These are phyloP conservation scores for Aureobasidium musti DNA, from an alignment of 2,329 filamentous ascomycete genomes.

Conservation along the genomic window DNA sequence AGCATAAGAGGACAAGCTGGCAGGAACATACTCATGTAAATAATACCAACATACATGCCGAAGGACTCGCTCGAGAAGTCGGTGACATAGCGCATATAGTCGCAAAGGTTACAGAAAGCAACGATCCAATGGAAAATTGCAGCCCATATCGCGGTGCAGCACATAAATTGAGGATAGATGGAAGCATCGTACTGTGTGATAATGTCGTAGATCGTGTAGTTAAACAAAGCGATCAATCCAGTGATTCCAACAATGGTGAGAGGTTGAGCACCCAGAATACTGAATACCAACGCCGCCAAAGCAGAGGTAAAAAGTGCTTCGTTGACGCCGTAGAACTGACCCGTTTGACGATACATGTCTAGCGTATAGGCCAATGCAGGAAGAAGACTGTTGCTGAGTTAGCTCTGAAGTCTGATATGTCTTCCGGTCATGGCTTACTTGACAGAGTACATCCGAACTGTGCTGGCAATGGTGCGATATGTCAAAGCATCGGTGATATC, in stretches of 20 bases:
- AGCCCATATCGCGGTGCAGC: slow-evolving; percentile 54
- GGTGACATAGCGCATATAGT: slow-evolving; percentile 62
- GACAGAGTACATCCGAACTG: slow-evolving; percentile 39
- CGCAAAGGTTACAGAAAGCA: slow-evolving; percentile 55
- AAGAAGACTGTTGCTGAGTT: too few relatives aligned
- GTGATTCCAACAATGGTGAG: slow-evolving; percentile 61
- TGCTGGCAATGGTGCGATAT: slow-evolving; percentile 58
- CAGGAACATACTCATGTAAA: slow-evolving; percentile 56
- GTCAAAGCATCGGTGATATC: slow-evolving; percentile 58
- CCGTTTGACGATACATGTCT: slow-evolving; percentile 61
- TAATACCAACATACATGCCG: slow-evolving; percentile 58
- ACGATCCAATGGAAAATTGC: slow-evolving; percentile 60
- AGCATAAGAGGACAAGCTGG: too few relatives aligned
- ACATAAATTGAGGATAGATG: neutral
- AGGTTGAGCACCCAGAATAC: slow-evolving; percentile 54
- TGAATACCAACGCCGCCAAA: slow-evolving; percentile 43
- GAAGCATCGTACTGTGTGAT: slow-evolving; percentile 46
- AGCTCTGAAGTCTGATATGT: too few relatives aligned
- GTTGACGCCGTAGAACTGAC: slow-evolving; percentile 59
- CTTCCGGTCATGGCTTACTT: too few relatives aligned
- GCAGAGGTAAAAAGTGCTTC: slow-evolving; percentile 58
- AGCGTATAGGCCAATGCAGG: slow-evolving; percentile 59
- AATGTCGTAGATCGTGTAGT: slow-evolving; percentile 63
- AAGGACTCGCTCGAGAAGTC: slow-evolving; percentile 58
- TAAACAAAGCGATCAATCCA: slow-evolving; percentile 57